Percentiles rank a stretch among this genome's conserved stretches.
Conservation (phyloP, 2,329 filamentous ascomycete genomes). For the Penicillium italicum region DNA sequence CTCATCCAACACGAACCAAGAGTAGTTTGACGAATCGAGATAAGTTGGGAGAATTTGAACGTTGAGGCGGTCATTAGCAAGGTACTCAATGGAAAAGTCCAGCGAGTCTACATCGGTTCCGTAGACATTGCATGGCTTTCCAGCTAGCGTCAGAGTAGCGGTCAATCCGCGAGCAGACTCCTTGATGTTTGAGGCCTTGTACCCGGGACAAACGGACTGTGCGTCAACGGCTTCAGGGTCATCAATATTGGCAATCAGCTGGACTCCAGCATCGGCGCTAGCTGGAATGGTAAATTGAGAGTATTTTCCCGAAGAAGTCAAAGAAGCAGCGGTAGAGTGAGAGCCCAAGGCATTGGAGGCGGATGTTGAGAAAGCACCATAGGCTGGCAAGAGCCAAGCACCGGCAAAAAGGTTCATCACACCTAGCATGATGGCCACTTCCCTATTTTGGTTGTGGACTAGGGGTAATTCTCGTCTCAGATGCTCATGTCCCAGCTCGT, state of each 20-base stretch:
- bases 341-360: slow-evolving; percentile 1
- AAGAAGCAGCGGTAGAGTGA: background rate
- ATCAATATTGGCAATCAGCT: slow-evolving; percentile 59
- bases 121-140: slow-evolving; percentile 65
- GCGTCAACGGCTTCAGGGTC: slow-evolving; percentile 62
- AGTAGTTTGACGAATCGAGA: slow-evolving; percentile 58
- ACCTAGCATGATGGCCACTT: slow-evolving; percentile 23
- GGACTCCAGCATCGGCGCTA: slow-evolving; percentile 45
- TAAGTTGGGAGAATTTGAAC: slow-evolving; percentile 67
- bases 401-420: slow-evolving; percentile 20
- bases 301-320: slow-evolving; percentile 19
- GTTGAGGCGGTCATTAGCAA: slow-evolving; percentile 62
- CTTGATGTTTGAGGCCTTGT: slow-evolving; percentile 52
- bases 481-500: background rate
- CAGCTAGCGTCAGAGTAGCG: slow-evolving; percentile 52
- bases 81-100: slow-evolving; percentile 64
- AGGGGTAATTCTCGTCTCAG: background rate
- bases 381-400: slow-evolving; percentile 28
- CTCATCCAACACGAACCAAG: slow-evolving; percentile 65
- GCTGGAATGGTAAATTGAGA: slow-evolving; percentile 48
- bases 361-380: slow-evolving; percentile 20
- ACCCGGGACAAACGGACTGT: slow-evolving; percentile 61
- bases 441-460: background rate
- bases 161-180: slow-evolving; percentile 48
- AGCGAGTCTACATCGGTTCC: slow-evolving; percentile 69